A percentile compares a stretch with the other conserved stretches of the same genome.
phyloP scores from a whole-genome alignment of 2,329 filamentous ascomycete species.

The Penicillium sp. region DNA sequence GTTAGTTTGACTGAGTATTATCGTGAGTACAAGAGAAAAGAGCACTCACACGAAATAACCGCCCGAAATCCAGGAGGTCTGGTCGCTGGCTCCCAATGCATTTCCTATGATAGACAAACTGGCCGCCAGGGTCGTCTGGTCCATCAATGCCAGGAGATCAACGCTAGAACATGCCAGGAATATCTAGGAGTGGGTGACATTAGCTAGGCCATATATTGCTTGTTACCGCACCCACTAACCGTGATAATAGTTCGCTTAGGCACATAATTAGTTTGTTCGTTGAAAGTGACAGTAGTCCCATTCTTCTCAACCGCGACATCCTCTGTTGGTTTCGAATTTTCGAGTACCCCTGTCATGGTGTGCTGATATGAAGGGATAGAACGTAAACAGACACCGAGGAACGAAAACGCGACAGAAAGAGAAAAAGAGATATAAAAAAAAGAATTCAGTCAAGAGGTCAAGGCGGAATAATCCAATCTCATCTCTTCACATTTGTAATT shows the following conservation, averaged over 20 bases:
- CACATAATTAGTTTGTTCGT: constrained; percentile 58
- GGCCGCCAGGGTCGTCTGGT: constrained; percentile 57
- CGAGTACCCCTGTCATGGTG: constrained; percentile 18
- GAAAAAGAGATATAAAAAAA: neutral
- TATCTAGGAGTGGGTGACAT: constrained; percentile 41
- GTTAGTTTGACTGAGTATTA: neutral
- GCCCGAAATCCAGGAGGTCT: constrained; percentile 56
- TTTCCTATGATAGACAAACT: constrained; percentile 56
- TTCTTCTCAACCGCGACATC: constrained; percentile 8
- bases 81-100: constrained; percentile 49
- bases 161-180: constrained; percentile 57
- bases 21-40: neutral
- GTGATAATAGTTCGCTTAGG: constrained; percentile 52
- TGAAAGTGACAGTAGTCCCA: constrained; percentile 38
- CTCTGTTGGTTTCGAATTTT: constrained; percentile 6
- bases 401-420: neutral
- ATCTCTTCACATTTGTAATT: neutral
- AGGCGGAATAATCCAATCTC: neutral
- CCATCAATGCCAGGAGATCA: constrained; percentile 56
- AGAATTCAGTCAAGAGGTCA: neutral
- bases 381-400: neutral
- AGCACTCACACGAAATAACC: constrained; percentile 56
- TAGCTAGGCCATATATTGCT: neutral
- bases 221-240: constrained; percentile 31
- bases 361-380: neutral